A percentile compares a stretch with the other conserved stretches of the same genome.
Conservation (phyloP, 2,329 filamentous ascomycete species). For the Clarireedia homoeocarpa region DNA sequence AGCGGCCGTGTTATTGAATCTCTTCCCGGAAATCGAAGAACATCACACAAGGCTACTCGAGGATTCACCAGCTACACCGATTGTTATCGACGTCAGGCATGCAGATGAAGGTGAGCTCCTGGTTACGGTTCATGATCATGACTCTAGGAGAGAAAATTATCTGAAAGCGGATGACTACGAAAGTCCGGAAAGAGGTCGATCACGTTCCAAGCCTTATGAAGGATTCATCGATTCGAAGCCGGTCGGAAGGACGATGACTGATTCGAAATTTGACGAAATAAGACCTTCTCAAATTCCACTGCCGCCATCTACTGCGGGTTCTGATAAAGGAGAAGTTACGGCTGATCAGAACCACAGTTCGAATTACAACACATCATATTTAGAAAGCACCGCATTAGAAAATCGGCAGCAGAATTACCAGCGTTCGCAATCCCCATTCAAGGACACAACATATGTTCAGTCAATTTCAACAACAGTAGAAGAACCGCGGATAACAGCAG, state of each 20-base stretch:
- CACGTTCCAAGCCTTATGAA: slow-evolving; percentile 19
- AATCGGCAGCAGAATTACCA: slow-evolving; percentile 5
- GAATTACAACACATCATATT: slow-evolving; percentile 3
- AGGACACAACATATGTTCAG: not conserved
- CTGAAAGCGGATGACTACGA: slow-evolving; percentile 10
- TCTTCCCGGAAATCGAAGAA: slow-evolving; percentile 50
- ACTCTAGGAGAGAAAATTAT: not conserved
- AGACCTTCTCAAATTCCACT: slow-evolving; percentile 7
- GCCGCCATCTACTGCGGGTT: slow-evolving; percentile 13
- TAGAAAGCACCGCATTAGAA: slow-evolving; percentile 5
- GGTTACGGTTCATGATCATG: slow-evolving; percentile 5
- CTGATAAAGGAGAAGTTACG: slow-evolving; percentile 11
- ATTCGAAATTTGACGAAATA: not conserved
- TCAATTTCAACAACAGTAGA: slow-evolving; percentile 10
- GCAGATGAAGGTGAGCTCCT: slow-evolving; percentile 7
- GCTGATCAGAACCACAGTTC: not conserved
- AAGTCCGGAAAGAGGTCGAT: slow-evolving; percentile 26
- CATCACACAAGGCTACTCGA: slow-evolving; percentile 8
- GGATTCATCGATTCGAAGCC: not conserved
- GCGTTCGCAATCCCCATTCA: not conserved
- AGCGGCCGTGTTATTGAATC: slow-evolving; percentile 61
- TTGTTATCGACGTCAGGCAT: slow-evolving; percentile 25
- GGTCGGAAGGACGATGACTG: not conserved
- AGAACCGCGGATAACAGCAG: slow-evolving; percentile 20
- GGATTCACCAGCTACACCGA: slow-evolving; percentile 15